These are phyloP conservation scores for Ophioceras dolichostomum DNA, from an alignment of 2,329 filamentous ascomycete species.

Conservation along the genomic window DNA sequence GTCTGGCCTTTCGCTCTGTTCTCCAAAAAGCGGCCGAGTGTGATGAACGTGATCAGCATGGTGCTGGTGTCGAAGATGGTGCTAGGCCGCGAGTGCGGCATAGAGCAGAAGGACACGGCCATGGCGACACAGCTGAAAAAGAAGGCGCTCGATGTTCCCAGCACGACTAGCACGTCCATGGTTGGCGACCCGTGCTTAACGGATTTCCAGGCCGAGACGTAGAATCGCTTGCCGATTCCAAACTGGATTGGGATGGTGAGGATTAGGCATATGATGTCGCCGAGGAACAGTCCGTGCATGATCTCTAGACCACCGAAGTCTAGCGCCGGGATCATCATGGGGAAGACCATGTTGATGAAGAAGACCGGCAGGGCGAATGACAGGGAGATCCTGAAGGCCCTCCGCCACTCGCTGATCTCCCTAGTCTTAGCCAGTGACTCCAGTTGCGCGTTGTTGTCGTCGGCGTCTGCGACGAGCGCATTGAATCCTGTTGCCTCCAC, in stretches of 20 bases:
- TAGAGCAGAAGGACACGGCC: slow-evolving; percentile 63
- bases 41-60: slow-evolving; percentile 96
- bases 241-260: slow-evolving; percentile 94
- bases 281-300: slow-evolving; percentile 70
- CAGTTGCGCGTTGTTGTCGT: slow-evolving; percentile 93
- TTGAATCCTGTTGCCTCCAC: slow-evolving; percentile 80
- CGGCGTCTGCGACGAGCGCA: slow-evolving; percentile 76
- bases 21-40: slow-evolving; percentile 80
- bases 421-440: slow-evolving; percentile 93
- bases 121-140: slow-evolving; percentile 89
- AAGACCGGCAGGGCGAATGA: slow-evolving; percentile 85
- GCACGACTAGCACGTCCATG: slow-evolving; percentile 92
- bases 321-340: slow-evolving; percentile 66
- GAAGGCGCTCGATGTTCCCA: slow-evolving; percentile 91
- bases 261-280: slow-evolving; percentile 70
- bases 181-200: slow-evolving; percentile 83
- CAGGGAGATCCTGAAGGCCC: slow-evolving; percentile 65
- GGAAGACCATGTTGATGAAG: slow-evolving; percentile 83
- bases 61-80: slow-evolving; percentile 97
- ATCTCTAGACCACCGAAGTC: slow-evolving; percentile 63
- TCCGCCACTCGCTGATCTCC: slow-evolving; percentile 88
- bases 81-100: slow-evolving; percentile 66
- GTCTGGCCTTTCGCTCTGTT: slow-evolving; percentile 95
- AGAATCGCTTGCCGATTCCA: slow-evolving; percentile 89
- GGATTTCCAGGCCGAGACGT: slow-evolving; percentile 85